Evolutionary conservation across 2,329 filamentous ascomycete species (phyloP), one percentile per base, ranked within the genome.

Genomic region (Fusarium pininemorale): DNA sequence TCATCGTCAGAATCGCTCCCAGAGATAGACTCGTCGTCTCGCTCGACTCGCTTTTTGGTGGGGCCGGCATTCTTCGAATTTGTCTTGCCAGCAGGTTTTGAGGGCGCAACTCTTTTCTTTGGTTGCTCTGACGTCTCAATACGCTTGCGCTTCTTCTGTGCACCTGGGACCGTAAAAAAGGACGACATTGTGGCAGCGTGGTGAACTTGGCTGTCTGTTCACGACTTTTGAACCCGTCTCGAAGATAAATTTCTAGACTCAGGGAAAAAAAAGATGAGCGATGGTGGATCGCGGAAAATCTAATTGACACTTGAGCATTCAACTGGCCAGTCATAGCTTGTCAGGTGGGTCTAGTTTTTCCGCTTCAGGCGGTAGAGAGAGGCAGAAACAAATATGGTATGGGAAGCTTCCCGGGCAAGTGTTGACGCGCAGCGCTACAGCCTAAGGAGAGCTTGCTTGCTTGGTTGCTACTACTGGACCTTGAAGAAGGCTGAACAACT

Each of bases 111-210:
- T 81, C 89, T 86, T 80, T 91, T 92, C 82, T 91, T 91, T 5
- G 90, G 88, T 11, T 82, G 83, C 57, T 90, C 87, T 22, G 85
- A 80, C 32, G 87, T 87, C 64, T 85, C 82, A 12, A 86, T 79
- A 70, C 95, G 89, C 87, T 98, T 98, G 78, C 96, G 89, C 88
- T 98, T 98, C 85, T 94, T 94, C 80, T 96, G 93, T 57, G 93
- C 92, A 45, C 93, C 93, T 11, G 96, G 95, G 44, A 92, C 87
- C 58, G 95, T 98, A 84, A 99, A 99, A 84, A 98, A 99, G 44
- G 95, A 98, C 79, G 96, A 97, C 95, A 97, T 97, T 75, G 75
- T 85, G 77, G 78, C 72, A 76, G 66, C 51, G 69, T 60, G 73
- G 73, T 63, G 60, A 66, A 53, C 70, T 78, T 76, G 73, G 70